A percentile compares a stretch with the other conserved stretches of the same genome.
Conservation (phyloP, 495 filamentous ascomycete genomes). For the Xylaria intraflava region DNA sequence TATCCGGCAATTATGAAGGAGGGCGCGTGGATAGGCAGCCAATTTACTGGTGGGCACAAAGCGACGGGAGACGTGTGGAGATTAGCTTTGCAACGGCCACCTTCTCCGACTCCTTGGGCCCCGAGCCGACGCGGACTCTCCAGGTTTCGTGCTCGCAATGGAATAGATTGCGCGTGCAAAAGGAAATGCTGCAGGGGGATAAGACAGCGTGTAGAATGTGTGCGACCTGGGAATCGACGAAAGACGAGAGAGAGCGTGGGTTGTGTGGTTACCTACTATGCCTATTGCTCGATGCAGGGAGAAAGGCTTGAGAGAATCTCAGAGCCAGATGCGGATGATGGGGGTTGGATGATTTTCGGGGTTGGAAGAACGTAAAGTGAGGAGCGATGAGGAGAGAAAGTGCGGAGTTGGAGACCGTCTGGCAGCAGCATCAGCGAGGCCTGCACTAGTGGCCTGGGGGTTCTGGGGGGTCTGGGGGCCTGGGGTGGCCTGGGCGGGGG, state of each 20-base stretch:
- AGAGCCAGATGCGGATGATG: neutral
- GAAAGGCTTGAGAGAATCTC: neutral
- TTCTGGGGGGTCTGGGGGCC: neutral
- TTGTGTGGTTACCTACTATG: neutral
- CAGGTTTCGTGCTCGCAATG: neutral
- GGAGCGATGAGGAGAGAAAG: conserved; percentile 14
- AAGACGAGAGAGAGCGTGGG: neutral
- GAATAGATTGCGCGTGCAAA: neutral
- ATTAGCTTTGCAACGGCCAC: conserved; percentile 1
- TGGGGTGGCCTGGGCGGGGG: neutral
- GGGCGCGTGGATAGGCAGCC: conserved; percentile 1
- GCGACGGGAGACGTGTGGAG: conserved; percentile 3
- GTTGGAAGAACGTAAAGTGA: conserved; percentile 11
- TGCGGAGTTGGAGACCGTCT: conserved; percentile 21
- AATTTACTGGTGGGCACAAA: conserved; percentile 10
- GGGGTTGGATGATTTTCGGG: conserved; percentile 19
- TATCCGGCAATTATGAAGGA: conserved; percentile 5
- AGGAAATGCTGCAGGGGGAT: neutral
- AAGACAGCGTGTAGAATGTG: neutral
- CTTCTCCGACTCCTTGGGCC: conserved; percentile 2
- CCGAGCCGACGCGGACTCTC: neutral
- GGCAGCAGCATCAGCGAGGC: conserved; percentile 1
- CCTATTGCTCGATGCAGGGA: neutral
- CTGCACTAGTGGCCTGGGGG: conserved; percentile 6
- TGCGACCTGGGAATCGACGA: neutral